Evolutionary conservation across 371 early-diverging fungal genomes (phyloP), one percentile per base, ranked within the genome.

Genomic region (Mucor piriformis): DNA sequence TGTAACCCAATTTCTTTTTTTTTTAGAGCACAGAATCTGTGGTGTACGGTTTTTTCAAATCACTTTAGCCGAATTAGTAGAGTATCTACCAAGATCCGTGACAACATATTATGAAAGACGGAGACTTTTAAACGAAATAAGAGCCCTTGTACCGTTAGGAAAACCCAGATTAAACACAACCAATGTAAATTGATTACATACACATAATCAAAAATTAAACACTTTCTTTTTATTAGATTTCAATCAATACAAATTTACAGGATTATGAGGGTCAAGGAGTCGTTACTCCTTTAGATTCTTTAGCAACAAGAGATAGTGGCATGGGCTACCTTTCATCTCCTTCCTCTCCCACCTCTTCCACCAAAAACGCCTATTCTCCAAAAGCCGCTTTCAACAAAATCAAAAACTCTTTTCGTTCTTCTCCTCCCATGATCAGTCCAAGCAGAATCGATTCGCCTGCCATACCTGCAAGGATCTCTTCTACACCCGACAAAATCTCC

Each of bases 51-150:
- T 79, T 51, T 71, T 79, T 51, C 58, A 67, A 18, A 70, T 76
- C 16, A 70, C 76, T 8, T 42, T 76, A n/a, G 69, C 76, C 25
- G 72, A 76, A 50, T 27, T 79, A 29, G 78, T 74, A 10, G 56
- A 72, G 18, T 70, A 68, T 49, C 58, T 77, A 34, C 76, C 79
- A 55, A 66, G 67, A 54, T 50, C 66, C 13, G 65, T 76, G 60
- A 74, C 74, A 35, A 74, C 80, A 3, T 76, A 76, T 52, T 71
- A 69, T 52, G 77, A 79, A 50, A 66, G 75, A 62, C 72, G 77
- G 64, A 74, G 77, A 67, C 69, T 79, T 61, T 62, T 79, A 29
- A 71, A 70, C 47, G 74, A 72, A 42, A 79, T 79, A n/a, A 59
- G 77, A 53, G 59, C 70, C 20, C 63, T 79, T 42, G 53, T 63